Conservation (phyloP, 2,329 filamentous ascomycete species). For the Exophiala calicioides region DNA sequence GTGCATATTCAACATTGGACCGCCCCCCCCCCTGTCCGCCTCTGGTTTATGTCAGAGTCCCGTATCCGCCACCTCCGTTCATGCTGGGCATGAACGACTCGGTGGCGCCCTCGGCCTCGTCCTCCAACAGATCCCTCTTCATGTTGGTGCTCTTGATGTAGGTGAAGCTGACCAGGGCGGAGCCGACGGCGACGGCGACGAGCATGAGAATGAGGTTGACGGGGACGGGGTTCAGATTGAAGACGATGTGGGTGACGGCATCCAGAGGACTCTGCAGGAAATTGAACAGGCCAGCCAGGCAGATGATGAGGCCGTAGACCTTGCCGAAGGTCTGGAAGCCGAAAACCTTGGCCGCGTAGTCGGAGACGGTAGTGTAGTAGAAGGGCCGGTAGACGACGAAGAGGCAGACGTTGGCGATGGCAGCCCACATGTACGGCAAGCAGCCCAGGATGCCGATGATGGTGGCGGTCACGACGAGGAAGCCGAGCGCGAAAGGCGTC, state of each 20-base stretch:
- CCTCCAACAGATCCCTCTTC: constrained; percentile 30
- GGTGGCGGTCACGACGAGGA: constrained; percentile 71
- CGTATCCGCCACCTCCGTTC: too few relatives aligned
- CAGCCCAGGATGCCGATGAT: constrained; percentile 75
- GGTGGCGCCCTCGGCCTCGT: constrained; percentile 30
- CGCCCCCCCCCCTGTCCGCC: too few relatives aligned
- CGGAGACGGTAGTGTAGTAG: constrained; percentile 45
- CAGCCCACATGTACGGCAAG: constrained; percentile 67
- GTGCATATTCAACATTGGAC: too few relatives aligned
- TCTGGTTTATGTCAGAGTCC: too few relatives aligned
- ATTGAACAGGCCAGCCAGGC: constrained; percentile 78
- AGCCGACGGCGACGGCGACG: constrained; percentile 64
- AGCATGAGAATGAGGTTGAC: constrained; percentile 71
- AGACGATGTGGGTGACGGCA: constrained; percentile 71
- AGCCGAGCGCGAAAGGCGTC: constrained; percentile 68
- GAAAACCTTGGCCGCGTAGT: constrained; percentile 89
- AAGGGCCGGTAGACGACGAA: constrained; percentile 52
- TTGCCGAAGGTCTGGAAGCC: constrained; percentile 89
- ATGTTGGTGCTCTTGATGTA: constrained; percentile 47
- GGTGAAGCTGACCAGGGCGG: constrained; percentile 64
- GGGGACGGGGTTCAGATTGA: constrained; percentile 70
- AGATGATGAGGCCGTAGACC: constrained; percentile 91
- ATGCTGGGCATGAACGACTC: constrained; percentile 30
- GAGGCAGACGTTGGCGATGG: constrained; percentile 71
- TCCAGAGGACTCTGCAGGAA: constrained; percentile 81